Evolutionary conservation across 2,329 filamentous ascomycete genomes (phyloP).

Genomic region (Fusarium sp.): DNA sequence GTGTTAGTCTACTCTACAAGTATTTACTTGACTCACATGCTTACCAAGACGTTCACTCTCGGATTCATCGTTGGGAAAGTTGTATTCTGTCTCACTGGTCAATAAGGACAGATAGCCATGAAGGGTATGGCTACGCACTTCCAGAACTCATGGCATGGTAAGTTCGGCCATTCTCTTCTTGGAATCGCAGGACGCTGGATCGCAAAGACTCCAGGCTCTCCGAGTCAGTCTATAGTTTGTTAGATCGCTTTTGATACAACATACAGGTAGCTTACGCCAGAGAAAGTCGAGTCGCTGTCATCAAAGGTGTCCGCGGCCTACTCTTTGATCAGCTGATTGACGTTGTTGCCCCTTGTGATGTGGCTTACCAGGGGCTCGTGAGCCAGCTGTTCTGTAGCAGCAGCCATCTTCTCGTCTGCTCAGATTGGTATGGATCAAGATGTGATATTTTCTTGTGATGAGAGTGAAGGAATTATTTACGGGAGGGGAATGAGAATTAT

Average conservation of each 20-base stretch:
- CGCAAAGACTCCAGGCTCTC: constrained; percentile 18
- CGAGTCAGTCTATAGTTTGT: not conserved
- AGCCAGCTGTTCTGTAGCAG: not conserved
- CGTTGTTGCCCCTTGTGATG: too few species aligned
- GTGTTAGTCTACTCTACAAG: not conserved
- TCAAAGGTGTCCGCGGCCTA: constrained; percentile 8
- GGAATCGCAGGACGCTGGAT: constrained; percentile 9
- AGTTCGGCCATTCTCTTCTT: constrained; percentile 17
- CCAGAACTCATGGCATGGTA: constrained; percentile 22
- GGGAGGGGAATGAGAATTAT: not conserved
- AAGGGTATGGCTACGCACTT: not conserved
- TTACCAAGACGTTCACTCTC: constrained; percentile 14
- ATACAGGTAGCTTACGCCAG: too few species aligned
- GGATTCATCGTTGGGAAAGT: constrained; percentile 9
- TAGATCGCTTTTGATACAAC: not conserved
- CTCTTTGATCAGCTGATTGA: not conserved
- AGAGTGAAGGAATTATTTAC: fast-evolving
- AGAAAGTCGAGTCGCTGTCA: constrained; percentile 10
- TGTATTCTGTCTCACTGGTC: not conserved
- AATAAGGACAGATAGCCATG: fast-evolving
- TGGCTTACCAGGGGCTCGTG: not conserved
- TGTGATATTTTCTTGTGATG: not conserved
- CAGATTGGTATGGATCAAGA: too few species aligned
- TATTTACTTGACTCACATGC: fast-evolving
- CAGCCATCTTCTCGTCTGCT: not conserved